phyloP scores from a whole-genome alignment of 495 filamentous ascomycete genomes.

The Corynascus novoguineensis region DNA sequence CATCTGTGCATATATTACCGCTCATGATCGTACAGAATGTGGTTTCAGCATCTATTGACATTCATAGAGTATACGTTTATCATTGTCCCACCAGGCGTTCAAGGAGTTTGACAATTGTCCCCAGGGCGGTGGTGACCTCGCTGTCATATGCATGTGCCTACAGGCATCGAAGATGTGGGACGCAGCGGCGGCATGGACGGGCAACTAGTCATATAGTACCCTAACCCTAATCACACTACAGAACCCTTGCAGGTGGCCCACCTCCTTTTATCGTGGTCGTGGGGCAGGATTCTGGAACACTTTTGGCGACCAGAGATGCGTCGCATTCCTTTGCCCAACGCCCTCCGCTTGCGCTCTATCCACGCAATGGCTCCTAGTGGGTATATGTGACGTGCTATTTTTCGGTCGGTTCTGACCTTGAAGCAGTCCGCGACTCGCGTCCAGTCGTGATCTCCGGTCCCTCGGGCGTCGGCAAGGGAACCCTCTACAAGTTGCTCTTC shows the following conservation, averaged over 20 bases:
- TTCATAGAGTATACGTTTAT: no score
- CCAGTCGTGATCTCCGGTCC: constrained; percentile 87
- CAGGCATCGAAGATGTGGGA: no score
- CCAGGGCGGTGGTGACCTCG: no score
- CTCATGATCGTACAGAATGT: no score
- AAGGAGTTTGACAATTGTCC: no score
- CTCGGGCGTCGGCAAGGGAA: constrained; percentile 82
- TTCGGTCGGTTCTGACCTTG: constrained; percentile 1
- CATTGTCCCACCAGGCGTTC: no score
- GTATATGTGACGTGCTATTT: constrained; percentile 8
- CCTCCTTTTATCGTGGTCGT: background rate
- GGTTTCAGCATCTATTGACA: no score
- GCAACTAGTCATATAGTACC: no score
- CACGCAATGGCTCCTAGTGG: constrained; percentile 45
- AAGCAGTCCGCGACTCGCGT: constrained; percentile 30
- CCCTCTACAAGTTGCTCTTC: constrained; percentile 69
- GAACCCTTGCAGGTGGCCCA: background rate
- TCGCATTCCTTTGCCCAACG: constrained; percentile 1
- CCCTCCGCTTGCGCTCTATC: constrained; percentile 16
- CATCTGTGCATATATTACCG: no score
- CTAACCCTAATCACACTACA: no score
- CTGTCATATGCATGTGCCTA: no score
- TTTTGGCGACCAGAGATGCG: constrained; percentile 13
- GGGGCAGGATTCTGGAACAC: background rate
- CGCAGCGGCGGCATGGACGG: no score